These are phyloP conservation scores for Fusarium chaquense DNA, from an alignment of 2,329 filamentous ascomycete genomes.

Conservation along the genomic window DNA sequence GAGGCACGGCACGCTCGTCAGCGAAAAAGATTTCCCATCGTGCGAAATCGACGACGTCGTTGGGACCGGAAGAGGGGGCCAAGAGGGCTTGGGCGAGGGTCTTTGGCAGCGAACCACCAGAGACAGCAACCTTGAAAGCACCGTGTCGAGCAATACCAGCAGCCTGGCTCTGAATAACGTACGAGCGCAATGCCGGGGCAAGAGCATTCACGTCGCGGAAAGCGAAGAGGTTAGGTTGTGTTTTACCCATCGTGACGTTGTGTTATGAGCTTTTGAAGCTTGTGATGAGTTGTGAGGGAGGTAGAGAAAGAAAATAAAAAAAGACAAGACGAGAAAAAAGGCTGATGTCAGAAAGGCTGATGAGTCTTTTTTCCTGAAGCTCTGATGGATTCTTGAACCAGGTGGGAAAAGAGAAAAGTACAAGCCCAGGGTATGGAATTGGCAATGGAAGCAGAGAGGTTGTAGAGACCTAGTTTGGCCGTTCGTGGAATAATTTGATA, in stretches of 20 bases:
- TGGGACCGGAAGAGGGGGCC: conserved; percentile 59
- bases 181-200: conserved; percentile 81
- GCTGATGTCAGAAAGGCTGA: neutral
- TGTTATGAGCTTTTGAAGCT: conserved; percentile 26
- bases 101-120: conserved; percentile 91
- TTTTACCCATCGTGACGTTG: conserved; percentile 62
- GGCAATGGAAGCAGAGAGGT: conserved; percentile 15
- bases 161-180: conserved; percentile 85
- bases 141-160: conserved; percentile 83
- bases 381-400: conserved; percentile 21
- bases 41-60: conserved; percentile 78
- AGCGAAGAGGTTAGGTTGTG: conserved; percentile 79
- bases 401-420: conserved; percentile 9
- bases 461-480: conserved; percentile 20
- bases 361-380: conserved; percentile 24
- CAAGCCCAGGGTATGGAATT: conserved; percentile 11
- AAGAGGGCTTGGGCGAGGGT: conserved; percentile 88
- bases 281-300: conserved; percentile 30
- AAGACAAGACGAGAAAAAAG: conserved; percentile 6
- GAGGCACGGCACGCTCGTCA: conserved; percentile 93
- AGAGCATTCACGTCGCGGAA: conserved; percentile 79
- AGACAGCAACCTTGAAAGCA: conserved; percentile 91
- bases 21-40: conserved; percentile 99
- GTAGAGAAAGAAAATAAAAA: neutral
- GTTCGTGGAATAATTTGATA: conserved; percentile 39